Evolutionary conservation across 2,329 filamentous ascomycete species (phyloP).

Genomic region (Aspergillus pseudonomiae): DNA sequence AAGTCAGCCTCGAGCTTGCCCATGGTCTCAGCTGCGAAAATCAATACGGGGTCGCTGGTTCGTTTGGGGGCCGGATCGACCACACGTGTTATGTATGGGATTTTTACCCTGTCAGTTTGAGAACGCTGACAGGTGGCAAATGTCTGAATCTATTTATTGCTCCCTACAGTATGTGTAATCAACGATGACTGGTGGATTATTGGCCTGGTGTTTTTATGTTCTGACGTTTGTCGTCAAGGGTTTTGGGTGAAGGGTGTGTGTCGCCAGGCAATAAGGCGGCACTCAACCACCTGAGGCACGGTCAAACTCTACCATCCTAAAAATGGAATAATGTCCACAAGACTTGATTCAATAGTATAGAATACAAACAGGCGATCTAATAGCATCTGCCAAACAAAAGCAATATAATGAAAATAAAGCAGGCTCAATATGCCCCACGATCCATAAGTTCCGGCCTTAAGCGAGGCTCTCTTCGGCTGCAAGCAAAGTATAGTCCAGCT

Average conservation of each 20-base stretch:
- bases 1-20: conserved; percentile 3
- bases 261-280: not conserved
- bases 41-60: not conserved
- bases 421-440: conserved; percentile 6
- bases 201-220: not conserved
- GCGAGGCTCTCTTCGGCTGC: conserved; percentile 18
- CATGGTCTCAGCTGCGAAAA: not conserved
- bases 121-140: not conserved
- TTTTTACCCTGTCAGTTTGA: not conserved
- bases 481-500: conserved; percentile 14
- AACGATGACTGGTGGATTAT: not conserved
- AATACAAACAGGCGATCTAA: conserved; percentile 1
- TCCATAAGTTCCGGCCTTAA: conserved; percentile 13
- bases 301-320: not conserved
- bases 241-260: not conserved
- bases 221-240: not conserved
- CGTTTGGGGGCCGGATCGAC: not conserved
- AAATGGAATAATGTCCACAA: not conserved
- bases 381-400: not conserved
- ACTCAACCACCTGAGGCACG: not conserved
- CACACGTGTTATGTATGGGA: not conserved
- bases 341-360: no score
- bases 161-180: not conserved
- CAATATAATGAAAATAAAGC: not conserved
- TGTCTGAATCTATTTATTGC: not conserved